A percentile compares a stretch with the other conserved stretches of the same genome.
These are phyloP conservation scores for thale cress (Arabidopsis thaliana) DNA, from an alignment of 345 rosid genomes.

Conservation along the genomic window TAIR10.1 NC_003076.8:21585001-21585500, in stretches of 20 bases:
- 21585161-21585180: not conserved
- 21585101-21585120: too few species aligned
- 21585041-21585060: too few species aligned
- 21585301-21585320: not conserved
- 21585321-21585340: not conserved
- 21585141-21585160: not conserved
- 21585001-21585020: too few species aligned
- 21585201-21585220: not conserved
- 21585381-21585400: not conserved
- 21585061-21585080: too few species aligned
- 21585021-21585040: too few species aligned
- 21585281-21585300: not conserved
- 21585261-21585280: not conserved
- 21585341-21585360: not conserved
- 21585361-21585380: not conserved
- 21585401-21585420: not conserved
- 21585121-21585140: too few species aligned
- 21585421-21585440: not conserved
- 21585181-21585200: not conserved
- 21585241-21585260: not conserved
- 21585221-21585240: not conserved
- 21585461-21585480: not conserved
- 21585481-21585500: not conserved
- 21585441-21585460: not conserved
- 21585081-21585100: too few species aligned